phyloP scores from a whole-genome alignment of 768 basidiomycete genomes.

The Candolleomyces eurysporus region DNA sequence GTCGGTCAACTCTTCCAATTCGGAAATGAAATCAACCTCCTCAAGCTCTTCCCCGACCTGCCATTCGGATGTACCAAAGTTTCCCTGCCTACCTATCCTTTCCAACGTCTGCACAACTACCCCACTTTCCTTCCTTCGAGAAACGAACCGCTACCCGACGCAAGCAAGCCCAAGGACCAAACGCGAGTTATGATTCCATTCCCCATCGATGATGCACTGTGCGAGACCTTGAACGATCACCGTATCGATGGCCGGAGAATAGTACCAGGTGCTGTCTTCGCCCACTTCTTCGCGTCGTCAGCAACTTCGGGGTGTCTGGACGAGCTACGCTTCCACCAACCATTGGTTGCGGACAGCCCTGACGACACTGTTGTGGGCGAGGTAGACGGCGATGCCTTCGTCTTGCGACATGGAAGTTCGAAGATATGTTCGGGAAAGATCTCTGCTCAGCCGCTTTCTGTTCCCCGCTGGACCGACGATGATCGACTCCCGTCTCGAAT shows the following conservation, averaged over 20 bases:
- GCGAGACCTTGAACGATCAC: constrained; percentile 29
- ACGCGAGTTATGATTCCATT: constrained; percentile 13
- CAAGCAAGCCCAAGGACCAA: not conserved
- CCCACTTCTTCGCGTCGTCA: constrained; percentile 25
- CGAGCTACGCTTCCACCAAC: constrained; percentile 29
- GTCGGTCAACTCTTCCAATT: constrained; percentile 26
- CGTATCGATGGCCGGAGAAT: constrained; percentile 33
- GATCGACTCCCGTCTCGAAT: constrained; percentile 23
- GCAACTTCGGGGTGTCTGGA: constrained; percentile 18
- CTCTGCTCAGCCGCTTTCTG: constrained; percentile 10
- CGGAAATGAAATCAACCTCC: constrained; percentile 25
- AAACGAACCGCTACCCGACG: constrained; percentile 11
- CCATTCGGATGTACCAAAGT: constrained; percentile 21
- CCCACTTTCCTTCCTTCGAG: constrained; percentile 24
- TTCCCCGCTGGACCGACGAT: constrained; percentile 14
- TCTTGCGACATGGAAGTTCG: constrained; percentile 9
- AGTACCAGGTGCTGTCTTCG: constrained; percentile 33
- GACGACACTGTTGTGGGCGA: constrained; percentile 21
- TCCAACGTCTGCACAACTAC: constrained; percentile 33
- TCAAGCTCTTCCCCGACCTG: constrained; percentile 20
- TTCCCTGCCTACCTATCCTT: constrained; percentile 33
- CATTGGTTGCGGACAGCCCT: constrained; percentile 24
- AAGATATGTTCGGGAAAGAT: constrained; percentile 29
- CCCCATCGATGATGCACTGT: constrained; percentile 25
- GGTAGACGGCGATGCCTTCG: constrained; percentile 16